Conservation (phyloP, 75 land plant species). For the Pinus tabuliformis region DNA sequence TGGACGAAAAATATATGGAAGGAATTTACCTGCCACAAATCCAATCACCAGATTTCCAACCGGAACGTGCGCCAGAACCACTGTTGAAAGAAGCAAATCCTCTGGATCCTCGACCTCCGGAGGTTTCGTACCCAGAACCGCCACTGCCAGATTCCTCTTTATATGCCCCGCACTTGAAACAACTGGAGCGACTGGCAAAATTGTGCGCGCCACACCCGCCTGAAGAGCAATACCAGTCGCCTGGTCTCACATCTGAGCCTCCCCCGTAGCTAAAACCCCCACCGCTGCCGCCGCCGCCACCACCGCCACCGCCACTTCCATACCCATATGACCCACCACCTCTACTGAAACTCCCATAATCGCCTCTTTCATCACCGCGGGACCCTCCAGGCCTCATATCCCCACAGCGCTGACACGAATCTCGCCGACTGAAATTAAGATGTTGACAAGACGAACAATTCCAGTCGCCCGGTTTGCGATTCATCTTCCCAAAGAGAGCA, state of each 20-base stretch:
- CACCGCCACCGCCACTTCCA: slow-evolving; percentile 9
- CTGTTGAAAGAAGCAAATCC: slow-evolving; percentile 25
- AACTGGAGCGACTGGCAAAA: slow-evolving; percentile 90
- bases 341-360: slow-evolving; percentile 18
- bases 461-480: slow-evolving; percentile 90
- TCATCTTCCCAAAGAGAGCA: slow-evolving; percentile 37
- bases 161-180: slow-evolving; percentile 81
- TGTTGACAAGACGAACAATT: slow-evolving; percentile 88
- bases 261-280: slow-evolving; percentile 33
- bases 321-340: slow-evolving; percentile 7
- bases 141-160: slow-evolving; percentile 47
- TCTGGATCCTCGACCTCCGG: slow-evolving; percentile 23
- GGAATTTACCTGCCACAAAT: slow-evolving; percentile 69
- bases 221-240: slow-evolving; percentile 86
- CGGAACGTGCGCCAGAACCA: slow-evolving; percentile 47
- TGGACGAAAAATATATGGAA: background rate
- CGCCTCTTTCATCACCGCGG: slow-evolving; percentile 19
- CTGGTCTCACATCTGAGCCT: slow-evolving; percentile 80
- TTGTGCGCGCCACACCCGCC: slow-evolving; percentile 80
- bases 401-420: slow-evolving; percentile 80
- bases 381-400: slow-evolving; percentile 58
- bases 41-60: slow-evolving; percentile 98
- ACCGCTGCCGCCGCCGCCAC: slow-evolving; percentile 19
- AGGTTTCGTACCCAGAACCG: slow-evolving; percentile 25
- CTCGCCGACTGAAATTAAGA: slow-evolving; percentile 85